These are phyloP conservation scores for Alternaria viburni DNA, from an alignment of 2,329 filamentous ascomycete genomes.

Conservation along the genomic window DNA sequence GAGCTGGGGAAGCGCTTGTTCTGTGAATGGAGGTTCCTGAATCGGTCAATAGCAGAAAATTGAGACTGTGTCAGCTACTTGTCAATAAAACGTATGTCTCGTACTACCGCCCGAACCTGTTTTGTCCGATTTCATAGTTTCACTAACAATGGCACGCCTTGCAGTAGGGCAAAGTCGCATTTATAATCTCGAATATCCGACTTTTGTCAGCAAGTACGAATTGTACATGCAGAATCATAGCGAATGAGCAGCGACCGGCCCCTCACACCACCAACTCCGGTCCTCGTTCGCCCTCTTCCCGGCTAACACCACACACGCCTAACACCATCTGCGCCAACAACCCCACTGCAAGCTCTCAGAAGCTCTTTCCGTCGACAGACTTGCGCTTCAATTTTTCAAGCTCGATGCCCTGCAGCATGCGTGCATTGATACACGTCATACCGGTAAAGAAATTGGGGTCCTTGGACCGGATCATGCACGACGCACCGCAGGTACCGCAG, in stretches of 20 bases:
- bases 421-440: conserved; percentile 36
- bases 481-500: conserved; percentile 40
- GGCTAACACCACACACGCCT: neutral
- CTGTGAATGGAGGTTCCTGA: neutral
- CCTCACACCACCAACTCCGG: neutral
- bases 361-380: conserved; percentile 33
- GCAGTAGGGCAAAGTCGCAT: neutral
- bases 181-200: neutral
- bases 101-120: neutral
- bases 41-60: neutral
- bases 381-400: conserved; percentile 31
- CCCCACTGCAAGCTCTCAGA: neutral
- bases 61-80: neutral
- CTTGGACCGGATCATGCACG: conserved; percentile 26
- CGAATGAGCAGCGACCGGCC: too few species aligned
- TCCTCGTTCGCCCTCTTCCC: neutral
- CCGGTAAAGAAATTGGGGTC: conserved; percentile 22
- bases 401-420: conserved; percentile 37
- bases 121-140: neutral
- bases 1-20: neutral
- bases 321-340: neutral
- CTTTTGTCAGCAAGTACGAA: neutral
- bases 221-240: neutral
- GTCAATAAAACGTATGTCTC: neutral
- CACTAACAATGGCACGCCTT: neutral